Percentiles rank a stretch among this genome's conserved stretches.
phyloP scores from a whole-genome alignment of 805 yeast species.

The Lipomyces orientalis region DNA sequence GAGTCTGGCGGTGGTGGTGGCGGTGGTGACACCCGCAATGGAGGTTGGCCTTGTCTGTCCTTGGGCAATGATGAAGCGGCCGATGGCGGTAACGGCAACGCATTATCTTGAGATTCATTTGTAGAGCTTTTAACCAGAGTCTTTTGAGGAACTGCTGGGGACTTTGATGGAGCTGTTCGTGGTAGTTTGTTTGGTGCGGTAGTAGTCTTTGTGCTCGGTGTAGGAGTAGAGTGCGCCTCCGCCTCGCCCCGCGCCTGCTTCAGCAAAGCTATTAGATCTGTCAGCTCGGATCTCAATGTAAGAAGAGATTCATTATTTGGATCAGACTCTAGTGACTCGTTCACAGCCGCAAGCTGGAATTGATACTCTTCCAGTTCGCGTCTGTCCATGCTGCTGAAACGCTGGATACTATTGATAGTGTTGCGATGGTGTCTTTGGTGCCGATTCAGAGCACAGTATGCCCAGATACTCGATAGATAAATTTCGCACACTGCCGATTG shows the following conservation, averaged over 20 bases:
- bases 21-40: conserved; percentile 14
- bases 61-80: not conserved
- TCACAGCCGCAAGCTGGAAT: conserved; percentile 44
- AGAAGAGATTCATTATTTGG: conserved; percentile 42
- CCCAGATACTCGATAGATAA: not conserved
- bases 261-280: conserved; percentile 42
- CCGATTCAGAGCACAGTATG: not conserved
- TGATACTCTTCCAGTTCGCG: conserved; percentile 45
- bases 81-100: conserved; percentile 6
- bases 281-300: conserved; percentile 42
- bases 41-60: conserved; percentile 7
- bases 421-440: not conserved
- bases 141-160: not conserved
- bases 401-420: not conserved
- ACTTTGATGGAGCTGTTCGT: not conserved
- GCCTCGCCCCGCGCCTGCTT: conserved; percentile 13
- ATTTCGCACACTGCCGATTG: not conserved
- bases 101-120: not conserved
- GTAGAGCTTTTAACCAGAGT: not conserved
- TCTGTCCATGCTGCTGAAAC: conserved; percentile 1
- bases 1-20: conserved; percentile 17
- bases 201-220: not conserved
- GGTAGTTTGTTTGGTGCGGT: not conserved
- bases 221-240: not conserved
- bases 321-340: conserved; percentile 39